Percentiles rank a stretch among this genome's conserved stretches.
Evolutionary conservation across 2,329 filamentous ascomycete species (phyloP).

Genomic region (Amauroascus niger): DNA sequence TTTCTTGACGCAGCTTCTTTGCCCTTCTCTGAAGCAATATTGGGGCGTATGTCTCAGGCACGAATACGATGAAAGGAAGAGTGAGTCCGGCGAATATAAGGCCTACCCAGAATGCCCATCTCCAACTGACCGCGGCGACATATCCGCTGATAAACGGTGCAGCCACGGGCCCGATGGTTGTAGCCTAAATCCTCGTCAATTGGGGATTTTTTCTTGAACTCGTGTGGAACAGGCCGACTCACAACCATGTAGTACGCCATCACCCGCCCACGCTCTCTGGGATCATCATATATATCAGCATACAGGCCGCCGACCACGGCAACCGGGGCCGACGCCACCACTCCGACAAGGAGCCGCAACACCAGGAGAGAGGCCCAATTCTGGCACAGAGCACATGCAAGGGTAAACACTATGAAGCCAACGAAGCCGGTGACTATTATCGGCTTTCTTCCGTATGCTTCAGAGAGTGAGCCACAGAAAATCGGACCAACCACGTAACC

Average conservation of each 20-base stretch:
- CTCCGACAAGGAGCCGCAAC: slow-evolving; percentile 40
- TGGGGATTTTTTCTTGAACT: too few species aligned
- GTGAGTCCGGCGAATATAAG: slow-evolving; percentile 55
- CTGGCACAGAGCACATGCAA: slow-evolving; percentile 37
- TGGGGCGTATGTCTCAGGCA: slow-evolving; percentile 56
- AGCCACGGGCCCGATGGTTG: slow-evolving; percentile 36
- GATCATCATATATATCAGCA: slow-evolving; percentile 41
- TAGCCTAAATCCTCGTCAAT: too few species aligned
- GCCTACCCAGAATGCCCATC: slow-evolving; percentile 50
- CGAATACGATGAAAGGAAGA: slow-evolving; percentile 47
- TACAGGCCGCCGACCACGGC: slow-evolving; percentile 39
- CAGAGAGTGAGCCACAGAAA: slow-evolving; percentile 37
- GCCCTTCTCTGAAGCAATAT: slow-evolving; percentile 50
- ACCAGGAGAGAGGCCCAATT: slow-evolving; percentile 35
- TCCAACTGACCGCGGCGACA: slow-evolving; percentile 36
- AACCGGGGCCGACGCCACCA: slow-evolving; percentile 38
- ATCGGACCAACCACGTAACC: slow-evolving; percentile 38
- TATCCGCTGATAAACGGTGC: slow-evolving; percentile 41
- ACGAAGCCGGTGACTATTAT: slow-evolving; percentile 45
- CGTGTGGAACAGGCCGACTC: slow-evolving; percentile 14
- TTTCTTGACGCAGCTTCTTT: slow-evolving; percentile 16
- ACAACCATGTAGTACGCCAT: slow-evolving; percentile 39
- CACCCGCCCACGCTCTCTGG: slow-evolving; percentile 33
- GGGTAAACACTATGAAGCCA: slow-evolving; percentile 35
- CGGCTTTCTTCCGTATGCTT: slow-evolving; percentile 35